phyloP scores from a whole-genome alignment of 2,329 filamentous ascomycete species.

The Aspergillus latus region DNA sequence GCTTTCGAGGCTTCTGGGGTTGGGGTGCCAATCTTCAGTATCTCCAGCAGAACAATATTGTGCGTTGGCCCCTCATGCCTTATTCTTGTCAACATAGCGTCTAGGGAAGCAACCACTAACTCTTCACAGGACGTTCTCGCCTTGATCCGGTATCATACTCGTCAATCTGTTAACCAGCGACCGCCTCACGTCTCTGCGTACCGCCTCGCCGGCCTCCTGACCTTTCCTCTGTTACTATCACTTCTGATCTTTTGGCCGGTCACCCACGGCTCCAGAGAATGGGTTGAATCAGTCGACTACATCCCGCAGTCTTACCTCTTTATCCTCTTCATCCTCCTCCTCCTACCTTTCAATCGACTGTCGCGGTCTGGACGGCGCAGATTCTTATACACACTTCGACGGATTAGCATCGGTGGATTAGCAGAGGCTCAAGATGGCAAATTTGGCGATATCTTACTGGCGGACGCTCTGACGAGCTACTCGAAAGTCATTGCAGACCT shows the following conservation, averaged over 20 bases:
- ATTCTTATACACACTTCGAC: conserved; percentile 71
- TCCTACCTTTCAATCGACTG: conserved; percentile 68
- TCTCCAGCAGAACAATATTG: conserved; percentile 74
- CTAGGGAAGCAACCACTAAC: conserved; percentile 18
- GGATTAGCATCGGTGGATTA: conserved; percentile 80
- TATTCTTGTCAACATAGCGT: not conserved
- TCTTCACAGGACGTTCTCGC: conserved; percentile 68
- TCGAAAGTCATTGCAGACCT: conserved; percentile 88
- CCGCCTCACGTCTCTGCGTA: conserved; percentile 82
- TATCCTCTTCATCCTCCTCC: conserved; percentile 68
- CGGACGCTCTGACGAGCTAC: conserved; percentile 93
- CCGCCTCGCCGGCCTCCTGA: conserved; percentile 76
- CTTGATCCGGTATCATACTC: conserved; percentile 81
- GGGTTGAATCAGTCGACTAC: conserved; percentile 77
- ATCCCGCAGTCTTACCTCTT: conserved; percentile 82
- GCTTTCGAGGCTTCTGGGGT: conserved; percentile 73
- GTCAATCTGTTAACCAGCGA: conserved; percentile 66
- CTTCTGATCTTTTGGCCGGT: conserved; percentile 80
- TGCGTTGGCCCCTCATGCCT: conserved; percentile 37
- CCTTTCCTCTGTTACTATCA: conserved; percentile 67
- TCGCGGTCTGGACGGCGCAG: conserved; percentile 71
- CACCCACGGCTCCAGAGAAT: conserved; percentile 67
- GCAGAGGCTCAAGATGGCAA: conserved; percentile 86
- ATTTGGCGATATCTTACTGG: conserved; percentile 89
- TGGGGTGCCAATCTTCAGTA: conserved; percentile 93